These are phyloP conservation scores for Saussurea involucrata DNA, from an alignment of 129 eudicot species.

Conservation along the genomic window DNA sequence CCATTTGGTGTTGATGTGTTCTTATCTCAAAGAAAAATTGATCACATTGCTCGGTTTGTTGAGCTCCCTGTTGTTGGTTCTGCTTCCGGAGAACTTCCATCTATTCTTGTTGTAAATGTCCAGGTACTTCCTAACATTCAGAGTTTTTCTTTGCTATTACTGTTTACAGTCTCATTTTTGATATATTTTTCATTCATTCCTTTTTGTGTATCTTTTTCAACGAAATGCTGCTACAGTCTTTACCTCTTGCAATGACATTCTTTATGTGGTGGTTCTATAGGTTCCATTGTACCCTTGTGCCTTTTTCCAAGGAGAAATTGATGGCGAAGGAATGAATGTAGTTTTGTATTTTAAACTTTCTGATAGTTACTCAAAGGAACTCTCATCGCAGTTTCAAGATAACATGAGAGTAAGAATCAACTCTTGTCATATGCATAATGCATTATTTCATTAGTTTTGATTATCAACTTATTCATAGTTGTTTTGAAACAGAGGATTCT, in stretches of 20 bases:
- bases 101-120: constrained; percentile 88
- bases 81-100: constrained; percentile 63
- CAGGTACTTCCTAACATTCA: constrained; percentile 48
- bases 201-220: background rate
- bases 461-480: background rate
- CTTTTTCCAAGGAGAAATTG: constrained; percentile 78
- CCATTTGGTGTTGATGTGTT: constrained; percentile 97
- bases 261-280: constrained; percentile 30
- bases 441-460: background rate
- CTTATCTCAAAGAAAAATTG: constrained; percentile 72
- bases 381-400: constrained; percentile 75
- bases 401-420: constrained; percentile 64
- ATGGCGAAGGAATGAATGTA: constrained; percentile 90
- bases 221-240: background rate
- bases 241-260: background rate
- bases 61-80: constrained; percentile 73
- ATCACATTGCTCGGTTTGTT: constrained; percentile 91
- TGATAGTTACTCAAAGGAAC: constrained; percentile 75
- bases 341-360: constrained; percentile 86
- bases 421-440: background rate
- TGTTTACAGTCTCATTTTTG: background rate
- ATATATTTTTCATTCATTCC: background rate
- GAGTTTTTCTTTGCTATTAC: background rate
- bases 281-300: constrained; percentile 86
- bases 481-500: constrained; percentile 55